Evolutionary conservation across 1,284 basidiomycete species (phyloP), one percentile per base, ranked within the genome.

Genomic region (Malassezia restricta): DNA sequence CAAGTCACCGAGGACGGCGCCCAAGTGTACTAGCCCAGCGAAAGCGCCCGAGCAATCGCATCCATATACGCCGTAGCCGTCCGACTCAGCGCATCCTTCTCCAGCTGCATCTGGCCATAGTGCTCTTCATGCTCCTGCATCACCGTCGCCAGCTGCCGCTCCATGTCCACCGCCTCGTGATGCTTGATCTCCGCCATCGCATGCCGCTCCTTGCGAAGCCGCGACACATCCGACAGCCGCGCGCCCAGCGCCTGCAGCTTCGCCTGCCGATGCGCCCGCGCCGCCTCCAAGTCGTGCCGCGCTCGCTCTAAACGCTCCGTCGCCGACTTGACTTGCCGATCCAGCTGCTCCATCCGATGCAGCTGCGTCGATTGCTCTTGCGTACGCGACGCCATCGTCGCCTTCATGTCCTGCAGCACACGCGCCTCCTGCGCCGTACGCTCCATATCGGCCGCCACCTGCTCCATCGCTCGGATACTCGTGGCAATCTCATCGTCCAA

Each of bases 1-100:
- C 41, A 40, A 4, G 70, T 73, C 27, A 71, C 66, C 1, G 49
- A 59, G n/a, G 55, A 70, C 7, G 70, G 70, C 8, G 70, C 50
- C 15, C 33, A 33, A 28, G 49, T 56, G 45, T 35, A 35, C 33
- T 35, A 35, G 33, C 33, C 33, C 15, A 12, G 47, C 56, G 42
- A 56, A 48, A 35, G 54, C 51, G 46, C 56, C 43, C 43, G 61
- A 53, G 30, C 27, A 8, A 52, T 8, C 30, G 49, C 43, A 20
- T 56, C 54, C 54, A 56, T 51, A 41, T 51, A 48, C 3, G 49
- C 24, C 29, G 40, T 15, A 31, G 49, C 49, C 6, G 44, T 44
- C 32, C 44, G 44, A 37, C 54, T 38, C 24, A 51, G 43, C 32
- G 44, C 31, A 8, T 56, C 49, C 42, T 56, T 56, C 32, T 56